Percentiles rank a stretch among this genome's conserved stretches.
Conservation (phyloP, 208 protist genomes). For the Crithidia fasciculata region DNA sequence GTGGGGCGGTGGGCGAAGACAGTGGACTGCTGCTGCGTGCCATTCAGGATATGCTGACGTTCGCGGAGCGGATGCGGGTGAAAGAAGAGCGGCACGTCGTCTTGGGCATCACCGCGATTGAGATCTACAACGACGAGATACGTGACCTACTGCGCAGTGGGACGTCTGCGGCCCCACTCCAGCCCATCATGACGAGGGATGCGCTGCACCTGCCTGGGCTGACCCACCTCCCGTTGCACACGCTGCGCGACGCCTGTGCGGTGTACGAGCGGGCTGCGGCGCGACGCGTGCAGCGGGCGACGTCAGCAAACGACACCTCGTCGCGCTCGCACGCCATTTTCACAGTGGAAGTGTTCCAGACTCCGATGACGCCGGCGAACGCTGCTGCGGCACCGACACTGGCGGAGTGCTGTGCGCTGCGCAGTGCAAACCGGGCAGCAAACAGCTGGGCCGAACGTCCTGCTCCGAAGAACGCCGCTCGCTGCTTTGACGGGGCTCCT, state of each 20-base stretch:
- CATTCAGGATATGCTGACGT: slow-evolving; percentile 69
- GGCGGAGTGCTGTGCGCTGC: slow-evolving; percentile 39
- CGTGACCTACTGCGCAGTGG: slow-evolving; percentile 63
- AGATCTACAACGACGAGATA: slow-evolving; percentile 84
- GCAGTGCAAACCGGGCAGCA: slow-evolving; percentile 17
- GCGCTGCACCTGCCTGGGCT: slow-evolving; percentile 49
- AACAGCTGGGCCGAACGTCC: not conserved
- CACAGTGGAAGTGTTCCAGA: slow-evolving; percentile 82
- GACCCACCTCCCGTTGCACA: slow-evolving; percentile 39
- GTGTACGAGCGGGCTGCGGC: slow-evolving; percentile 56
- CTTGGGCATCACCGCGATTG: slow-evolving; percentile 68
- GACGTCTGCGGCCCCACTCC: slow-evolving; percentile 20
- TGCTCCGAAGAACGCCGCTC: slow-evolving; percentile 6
- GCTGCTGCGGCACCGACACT: slow-evolving; percentile 30
- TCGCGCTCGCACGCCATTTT: slow-evolving; percentile 91
- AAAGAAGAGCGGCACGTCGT: slow-evolving; percentile 49
- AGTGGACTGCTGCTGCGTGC: slow-evolving; percentile 73
- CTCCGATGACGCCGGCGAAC: slow-evolving; percentile 23
- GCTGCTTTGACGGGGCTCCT: slow-evolving; percentile 40
- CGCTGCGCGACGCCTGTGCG: slow-evolving; percentile 38
- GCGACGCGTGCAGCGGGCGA: slow-evolving; percentile 65
- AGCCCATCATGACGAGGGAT: slow-evolving; percentile 48
- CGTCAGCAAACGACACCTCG: slow-evolving; percentile 82
- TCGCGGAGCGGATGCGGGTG: slow-evolving; percentile 21
- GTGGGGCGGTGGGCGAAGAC: slow-evolving; percentile 44